Evolutionary conservation across 805 yeast genomes (phyloP), one percentile per base, ranked within the genome.

Genomic region (Yarrowia sp.): DNA sequence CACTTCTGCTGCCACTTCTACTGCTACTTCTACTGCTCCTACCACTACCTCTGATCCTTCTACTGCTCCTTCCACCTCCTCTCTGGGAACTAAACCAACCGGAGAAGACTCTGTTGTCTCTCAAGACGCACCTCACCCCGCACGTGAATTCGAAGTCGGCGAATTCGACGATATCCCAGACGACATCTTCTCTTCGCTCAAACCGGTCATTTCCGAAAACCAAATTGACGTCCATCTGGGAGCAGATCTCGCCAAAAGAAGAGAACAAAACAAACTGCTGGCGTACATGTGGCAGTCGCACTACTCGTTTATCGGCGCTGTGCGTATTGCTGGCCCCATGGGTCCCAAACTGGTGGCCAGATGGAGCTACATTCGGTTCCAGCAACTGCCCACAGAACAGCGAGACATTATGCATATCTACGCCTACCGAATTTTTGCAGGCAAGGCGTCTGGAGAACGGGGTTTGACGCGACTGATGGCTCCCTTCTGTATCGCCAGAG

Each of bases 391-490:
- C 7, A 66, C 65, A 1, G 73, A 71, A 28, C 87, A 86, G 70
- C 75, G 81, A 22, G 74, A 75, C 24, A 77, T 83, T 4, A 77
- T 93, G 68, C 98, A 95, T 71, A 80, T 81, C 68, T 95, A 95
- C 73, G 79, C 93, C 0, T 92, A 93, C 75, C 83, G 86, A 4
- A 89, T 92, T 14, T 95, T 95, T 79, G 89, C 87, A 68, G 87
- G 89, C 8, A 83, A 81, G 3, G 98, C 98, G 0, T 89, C 96
- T 0, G 98, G 98, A 6, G 99, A 93, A 76, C 93, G 93, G 73
- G 87, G 92, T 79, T 78, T 95, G 68, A 89, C 90, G 68, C 88
- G 88, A 71, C 79, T 92, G 19, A 77, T 93, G 32, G 92, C 90
- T 0, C 96, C 97, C 7, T 98, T 98, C 3, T 98, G 96, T 0